Conservation (phyloP, 2,329 filamentous ascomycete species). For the Mollisia scopiformis region DNA sequence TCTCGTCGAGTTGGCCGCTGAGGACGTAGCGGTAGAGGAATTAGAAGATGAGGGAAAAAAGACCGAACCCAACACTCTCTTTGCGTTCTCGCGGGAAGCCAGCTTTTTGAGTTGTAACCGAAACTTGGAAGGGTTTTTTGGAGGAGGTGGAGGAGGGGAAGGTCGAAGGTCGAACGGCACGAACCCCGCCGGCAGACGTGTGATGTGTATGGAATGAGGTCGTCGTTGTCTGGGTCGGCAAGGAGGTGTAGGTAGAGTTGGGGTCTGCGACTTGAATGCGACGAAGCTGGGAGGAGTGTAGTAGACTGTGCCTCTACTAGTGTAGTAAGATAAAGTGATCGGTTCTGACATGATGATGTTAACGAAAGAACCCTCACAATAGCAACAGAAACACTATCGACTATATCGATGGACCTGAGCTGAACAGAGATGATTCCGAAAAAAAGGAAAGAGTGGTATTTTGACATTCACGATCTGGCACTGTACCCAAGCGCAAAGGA, state of each 20-base stretch:
- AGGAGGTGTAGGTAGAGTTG: conserved; percentile 41
- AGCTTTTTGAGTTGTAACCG: conserved; percentile 45
- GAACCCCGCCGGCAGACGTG: conserved; percentile 48
- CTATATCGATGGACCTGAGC: too few species aligned
- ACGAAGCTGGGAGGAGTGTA: conserved; percentile 28
- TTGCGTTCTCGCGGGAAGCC: conserved; percentile 46
- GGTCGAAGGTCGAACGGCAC: conserved; percentile 40
- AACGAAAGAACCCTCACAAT: conserved; percentile 12
- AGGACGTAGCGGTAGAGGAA: conserved; percentile 19
- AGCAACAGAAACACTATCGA: not conserved
- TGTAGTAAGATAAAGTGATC: conserved; percentile 26
- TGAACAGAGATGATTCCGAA: too few species aligned
- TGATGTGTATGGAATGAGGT: conserved; percentile 60
- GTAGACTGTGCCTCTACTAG: conserved; percentile 31
- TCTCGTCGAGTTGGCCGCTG: conserved; percentile 28
- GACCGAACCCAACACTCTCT: conserved; percentile 37
- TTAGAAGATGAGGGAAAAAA: conserved; percentile 31
- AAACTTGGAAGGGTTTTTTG: conserved; percentile 37
- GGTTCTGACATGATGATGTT: conserved; percentile 35
- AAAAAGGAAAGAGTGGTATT: not conserved
- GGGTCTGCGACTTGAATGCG: conserved; percentile 15
- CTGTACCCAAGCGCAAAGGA: conserved; percentile 4
- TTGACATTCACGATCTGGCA: conserved; percentile 6
- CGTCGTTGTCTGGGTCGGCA: conserved; percentile 54
- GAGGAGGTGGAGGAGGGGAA: conserved; percentile 29